Evolutionary conservation across 331 rosid species (phyloP), one percentile per base, ranked within the genome.

Genomic region (Rhamnella rubrinervis): DNA sequence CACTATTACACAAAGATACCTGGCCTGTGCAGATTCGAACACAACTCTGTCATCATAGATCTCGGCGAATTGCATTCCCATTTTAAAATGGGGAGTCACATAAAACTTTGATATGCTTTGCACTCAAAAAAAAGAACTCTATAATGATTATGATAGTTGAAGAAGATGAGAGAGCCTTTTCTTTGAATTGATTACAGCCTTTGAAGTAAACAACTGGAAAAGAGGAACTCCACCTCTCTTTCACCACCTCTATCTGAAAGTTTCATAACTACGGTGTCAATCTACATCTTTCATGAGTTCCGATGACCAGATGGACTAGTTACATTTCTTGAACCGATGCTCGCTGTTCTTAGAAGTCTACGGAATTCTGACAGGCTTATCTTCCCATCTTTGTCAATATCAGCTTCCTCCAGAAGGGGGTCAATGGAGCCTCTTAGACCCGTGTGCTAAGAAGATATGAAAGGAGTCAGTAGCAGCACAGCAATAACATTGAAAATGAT

Each of bases 371-470:
- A 72, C 49, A 95, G 78, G 82, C 99, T 95, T 76, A 95, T 91
- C 70, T 81, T 91, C 74, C 99, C 99, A 65, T 95, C 99, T 72
- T 83, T 91, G 85, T 95, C 97, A 12, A 95, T 82, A 67, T 95
- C 99, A 0, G 97, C 99, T 83, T 95, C 99, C 73, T 95, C 99
- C 5, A 95, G 99, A 63, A 95, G 82, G 14, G 99, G 95, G 58
- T 86, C 86, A n/a, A 92, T 75, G 61, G 99, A 95, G 35, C 93
- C 96, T 76, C 85, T 78, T 72, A 95, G 63, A 60, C 99, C 90
- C 1, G 97, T 91, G 67, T 95, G 99, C 99, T 95, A 25, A 80
- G 75, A 57, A 25, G 14, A 68, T 70, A 59, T 26, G 35, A 63
- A 61, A 51, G 61, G 26, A 40, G 26, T 71, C 69, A 9, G 78